Base-by-base conservation (phyloP, 2,329 filamentous ascomycete genomes). In the Fusarium poae region DNA sequence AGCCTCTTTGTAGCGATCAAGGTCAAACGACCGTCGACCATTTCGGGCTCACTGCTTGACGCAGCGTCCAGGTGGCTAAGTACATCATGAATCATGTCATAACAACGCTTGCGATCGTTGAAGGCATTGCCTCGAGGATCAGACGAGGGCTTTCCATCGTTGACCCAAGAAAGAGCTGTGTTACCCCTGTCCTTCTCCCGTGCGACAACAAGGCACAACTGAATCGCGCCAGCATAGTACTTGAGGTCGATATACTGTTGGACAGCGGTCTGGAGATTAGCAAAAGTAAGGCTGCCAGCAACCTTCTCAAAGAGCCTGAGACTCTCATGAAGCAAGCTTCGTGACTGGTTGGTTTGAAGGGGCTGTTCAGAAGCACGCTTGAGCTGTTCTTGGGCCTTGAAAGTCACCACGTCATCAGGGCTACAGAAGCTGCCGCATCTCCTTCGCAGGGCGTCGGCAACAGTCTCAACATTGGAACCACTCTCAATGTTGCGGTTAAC, bases 391-490 rank as follows among this genome's bases (percentile, higher is more conserved):
- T 98, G 95, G 0, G 96, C 96, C 80, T 97, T 98, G 89, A 99
- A 99, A 72, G 97, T 95, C 68, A 98, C 90, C 3, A 98, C 96
- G 81, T 99, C 96, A 69, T 99, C 95, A 1, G 95, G 90, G 75
- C 94, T 97, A 79, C 96, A 99, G 85, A 99, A 99, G 80, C 92
- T 97, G 66, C 96, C 97, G 73, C 96, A 99, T 73, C 94, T 89
- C 72, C 96, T 87, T 46, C 96, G 88, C 50, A 99, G 82, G n/a
- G 94, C 93, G 79, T 99, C 96, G 0, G 96, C 95, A 25, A 99
- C 94, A 0, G 94, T 97, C 80, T 99, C 97, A 21, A 99, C 95
- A 68, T 98, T 99, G 6, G 94, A 95, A 12, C 97, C 96, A 75
- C 93, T 97, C 60, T 95, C 92, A 73, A 99, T 99, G 78, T 97